Conservation (phyloP, 1,284 basidiomycete genomes). For the Farysia itapuensis region DNA sequence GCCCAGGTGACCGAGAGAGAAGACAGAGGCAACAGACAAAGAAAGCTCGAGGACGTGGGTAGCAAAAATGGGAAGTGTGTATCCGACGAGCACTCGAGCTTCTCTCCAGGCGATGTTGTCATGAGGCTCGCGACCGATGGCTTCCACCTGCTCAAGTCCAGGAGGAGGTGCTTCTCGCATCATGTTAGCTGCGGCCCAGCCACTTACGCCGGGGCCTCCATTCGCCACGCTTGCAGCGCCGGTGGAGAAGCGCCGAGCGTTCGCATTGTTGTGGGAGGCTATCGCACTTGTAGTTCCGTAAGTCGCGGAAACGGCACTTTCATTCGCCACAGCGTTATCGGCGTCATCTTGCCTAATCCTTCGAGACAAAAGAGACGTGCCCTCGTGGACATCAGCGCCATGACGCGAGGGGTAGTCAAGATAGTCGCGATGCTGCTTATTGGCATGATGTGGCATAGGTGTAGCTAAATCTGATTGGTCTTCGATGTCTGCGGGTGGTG, state of each 20-base stretch:
- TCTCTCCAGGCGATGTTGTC: conserved; percentile 41
- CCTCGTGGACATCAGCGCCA: conserved; percentile 7
- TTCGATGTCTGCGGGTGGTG: conserved; percentile 1
- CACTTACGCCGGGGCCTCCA: conserved; percentile 24
- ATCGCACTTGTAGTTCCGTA: no score
- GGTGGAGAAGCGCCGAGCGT: conserved; percentile 10
- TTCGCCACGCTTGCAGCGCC: conserved; percentile 18
- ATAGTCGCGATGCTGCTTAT: conserved; percentile 1
- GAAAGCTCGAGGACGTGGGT: conserved; percentile 56
- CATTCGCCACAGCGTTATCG: neutral
- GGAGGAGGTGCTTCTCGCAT: conserved; percentile 28
- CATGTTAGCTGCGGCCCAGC: conserved; percentile 33
- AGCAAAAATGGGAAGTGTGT: conserved; percentile 50
- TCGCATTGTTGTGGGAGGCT: neutral
- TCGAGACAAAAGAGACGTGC: conserved; percentile 13
- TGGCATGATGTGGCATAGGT: no score
- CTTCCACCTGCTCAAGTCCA: conserved; percentile 37
- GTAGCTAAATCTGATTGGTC: neutral
- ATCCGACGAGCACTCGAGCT: conserved; percentile 35
- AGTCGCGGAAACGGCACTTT: conserved; percentile 2
- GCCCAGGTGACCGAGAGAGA: conserved; percentile 56
- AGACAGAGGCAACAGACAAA: conserved; percentile 52
- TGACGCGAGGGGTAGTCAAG: neutral
- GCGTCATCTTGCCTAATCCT: neutral
- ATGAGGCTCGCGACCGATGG: conserved; percentile 28